Percentiles rank a stretch among this genome's conserved stretches.
Evolutionary conservation across 495 filamentous ascomycete genomes (phyloP).

Genomic region (Penicillium malachiteum): DNA sequence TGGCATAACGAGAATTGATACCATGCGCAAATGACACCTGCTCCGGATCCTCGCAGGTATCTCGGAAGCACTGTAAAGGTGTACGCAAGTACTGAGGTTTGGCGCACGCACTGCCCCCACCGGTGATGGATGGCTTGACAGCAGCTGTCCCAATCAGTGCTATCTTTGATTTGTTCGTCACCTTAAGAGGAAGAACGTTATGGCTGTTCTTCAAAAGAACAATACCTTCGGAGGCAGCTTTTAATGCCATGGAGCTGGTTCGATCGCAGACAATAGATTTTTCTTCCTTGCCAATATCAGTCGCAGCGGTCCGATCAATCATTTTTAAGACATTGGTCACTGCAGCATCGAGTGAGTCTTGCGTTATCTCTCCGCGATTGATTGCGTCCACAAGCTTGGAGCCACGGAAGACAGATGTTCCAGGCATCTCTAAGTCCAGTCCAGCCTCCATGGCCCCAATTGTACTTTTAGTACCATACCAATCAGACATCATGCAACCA

Average conservation of each 20-base stretch:
- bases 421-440: constrained; percentile 9
- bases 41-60: background rate
- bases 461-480: constrained; percentile 4
- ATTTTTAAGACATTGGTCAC: background rate
- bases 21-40: constrained; percentile 4
- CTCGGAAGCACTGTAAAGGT: background rate
- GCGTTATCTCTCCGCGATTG: background rate
- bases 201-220: constrained; percentile 6
- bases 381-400: background rate
- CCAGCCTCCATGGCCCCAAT: background rate
- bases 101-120: constrained; percentile 9
- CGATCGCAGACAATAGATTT: background rate
- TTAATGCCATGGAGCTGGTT: constrained; percentile 1
- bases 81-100: constrained; percentile 3
- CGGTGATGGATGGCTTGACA: background rate
- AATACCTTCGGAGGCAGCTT: constrained; percentile 4
- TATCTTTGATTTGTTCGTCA: background rate
- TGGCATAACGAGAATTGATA: background rate
- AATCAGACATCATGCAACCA: constrained; percentile 5
- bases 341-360: background rate
- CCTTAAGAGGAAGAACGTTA: background rate
- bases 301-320: background rate
- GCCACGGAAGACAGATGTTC: constrained; percentile 4
- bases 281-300: background rate
- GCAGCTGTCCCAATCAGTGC: constrained; percentile 5